These are phyloP conservation scores for Lobosporangium transversale DNA, from an alignment of 192 early-diverging fungal genomes.

Conservation along the genomic window DNA sequence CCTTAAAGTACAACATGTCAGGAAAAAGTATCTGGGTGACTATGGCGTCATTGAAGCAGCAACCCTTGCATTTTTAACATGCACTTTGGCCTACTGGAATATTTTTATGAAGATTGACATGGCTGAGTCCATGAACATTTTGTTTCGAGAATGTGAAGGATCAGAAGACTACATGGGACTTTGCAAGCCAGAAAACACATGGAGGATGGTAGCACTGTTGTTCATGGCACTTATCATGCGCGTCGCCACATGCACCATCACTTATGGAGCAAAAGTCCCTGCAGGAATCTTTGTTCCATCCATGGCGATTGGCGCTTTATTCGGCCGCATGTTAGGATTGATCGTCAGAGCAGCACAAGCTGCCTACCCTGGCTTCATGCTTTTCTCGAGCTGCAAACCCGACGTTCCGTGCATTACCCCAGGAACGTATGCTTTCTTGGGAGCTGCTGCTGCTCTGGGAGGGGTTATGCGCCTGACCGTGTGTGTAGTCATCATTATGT, in stretches of 20 bases:
- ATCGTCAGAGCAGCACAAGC: slow-evolving; percentile 74
- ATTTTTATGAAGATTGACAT: slow-evolving; percentile 86
- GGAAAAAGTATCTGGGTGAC: slow-evolving; percentile 73
- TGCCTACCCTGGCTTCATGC: slow-evolving; percentile 66
- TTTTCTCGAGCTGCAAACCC: slow-evolving; percentile 83
- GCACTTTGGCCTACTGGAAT: slow-evolving; percentile 75
- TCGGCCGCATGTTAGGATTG: slow-evolving; percentile 92
- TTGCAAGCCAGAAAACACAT: slow-evolving; percentile 63
- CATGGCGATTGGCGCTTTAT: slow-evolving; percentile 92
- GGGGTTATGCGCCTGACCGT: slow-evolving; percentile 62
- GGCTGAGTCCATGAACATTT: slow-evolving; percentile 80
- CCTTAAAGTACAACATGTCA: slow-evolving; percentile 70
- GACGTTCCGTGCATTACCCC: slow-evolving; percentile 90
- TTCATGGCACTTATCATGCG: slow-evolving; percentile 36
- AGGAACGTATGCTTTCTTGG: slow-evolving; percentile 94
- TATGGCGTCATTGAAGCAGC: slow-evolving; percentile 76
- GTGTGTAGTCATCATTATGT: slow-evolving; percentile 96
- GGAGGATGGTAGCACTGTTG: slow-evolving; percentile 40
- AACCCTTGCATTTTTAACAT: slow-evolving; percentile 70
- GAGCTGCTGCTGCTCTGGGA: slow-evolving; percentile 88
- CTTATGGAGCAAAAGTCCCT: slow-evolving; percentile 70
- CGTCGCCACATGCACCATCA: slow-evolving; percentile 29
- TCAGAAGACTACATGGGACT: slow-evolving; percentile 68
- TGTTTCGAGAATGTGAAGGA: slow-evolving; percentile 79
- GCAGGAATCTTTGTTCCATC: slow-evolving; percentile 95